Conservation (phyloP, 345 rosid species). For the Lepidium aucheri region DNA sequence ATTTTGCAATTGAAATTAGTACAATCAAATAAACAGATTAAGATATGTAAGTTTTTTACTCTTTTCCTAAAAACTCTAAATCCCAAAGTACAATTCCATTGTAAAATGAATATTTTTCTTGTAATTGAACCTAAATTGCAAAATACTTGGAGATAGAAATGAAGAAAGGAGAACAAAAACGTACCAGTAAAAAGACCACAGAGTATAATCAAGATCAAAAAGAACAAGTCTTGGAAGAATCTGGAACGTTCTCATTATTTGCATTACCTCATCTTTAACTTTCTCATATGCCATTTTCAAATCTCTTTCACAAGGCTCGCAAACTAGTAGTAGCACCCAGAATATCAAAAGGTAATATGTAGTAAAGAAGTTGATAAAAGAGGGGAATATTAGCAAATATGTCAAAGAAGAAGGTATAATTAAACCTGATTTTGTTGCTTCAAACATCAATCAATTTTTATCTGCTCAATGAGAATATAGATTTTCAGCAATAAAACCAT, state of each 20-base stretch:
- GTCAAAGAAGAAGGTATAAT: too few relatives aligned
- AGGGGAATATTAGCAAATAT: not conserved
- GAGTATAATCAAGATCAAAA: constrained; percentile 82
- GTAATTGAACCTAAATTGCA: not conserved
- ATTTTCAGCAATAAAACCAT: not conserved
- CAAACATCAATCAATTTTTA: not conserved
- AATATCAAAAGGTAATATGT: not conserved
- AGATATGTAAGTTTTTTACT: too few relatives aligned
- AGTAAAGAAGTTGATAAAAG: not conserved
- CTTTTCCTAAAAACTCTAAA: too few relatives aligned
- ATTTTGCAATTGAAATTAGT: too few relatives aligned
- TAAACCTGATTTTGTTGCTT: not conserved
- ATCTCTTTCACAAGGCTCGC: not conserved
- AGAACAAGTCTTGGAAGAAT: constrained; percentile 57
- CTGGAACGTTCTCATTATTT: constrained; percentile 49
- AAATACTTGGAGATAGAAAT: not conserved
- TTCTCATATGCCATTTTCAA: constrained; percentile 45
- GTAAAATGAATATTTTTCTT: too few relatives aligned
- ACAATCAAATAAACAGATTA: too few relatives aligned
- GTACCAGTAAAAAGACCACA: constrained; percentile 87
- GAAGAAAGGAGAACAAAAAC: not conserved
- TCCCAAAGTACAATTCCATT: too few relatives aligned
- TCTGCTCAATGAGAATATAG: not conserved
- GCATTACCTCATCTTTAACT: constrained; percentile 51
- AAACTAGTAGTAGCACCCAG: not conserved